These are phyloP conservation scores for Fonsecaea multimorphosa DNA, from an alignment of 2,329 filamentous ascomycete species.

Conservation along the genomic window DNA sequence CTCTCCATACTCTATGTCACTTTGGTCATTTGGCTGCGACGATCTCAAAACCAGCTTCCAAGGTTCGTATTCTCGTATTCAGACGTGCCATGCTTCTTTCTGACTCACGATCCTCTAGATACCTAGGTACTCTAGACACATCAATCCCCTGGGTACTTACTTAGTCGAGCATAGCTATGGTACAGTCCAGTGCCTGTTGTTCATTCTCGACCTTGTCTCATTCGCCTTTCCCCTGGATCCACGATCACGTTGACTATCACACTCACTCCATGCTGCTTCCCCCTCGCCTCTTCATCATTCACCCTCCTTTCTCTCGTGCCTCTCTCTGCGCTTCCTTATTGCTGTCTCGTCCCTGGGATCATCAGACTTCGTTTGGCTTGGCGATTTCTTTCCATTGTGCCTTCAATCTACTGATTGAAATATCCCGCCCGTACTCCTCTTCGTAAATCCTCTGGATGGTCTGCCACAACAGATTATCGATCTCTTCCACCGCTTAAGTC, in stretches of 20 bases:
- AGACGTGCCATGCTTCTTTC: neutral
- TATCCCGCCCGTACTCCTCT: neutral
- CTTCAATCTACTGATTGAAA: neutral
- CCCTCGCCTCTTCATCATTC: neutral
- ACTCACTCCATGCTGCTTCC: neutral
- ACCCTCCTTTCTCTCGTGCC: neutral
- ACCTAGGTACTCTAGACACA: neutral
- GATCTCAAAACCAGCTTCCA: neutral
- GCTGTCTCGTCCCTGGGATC: neutral
- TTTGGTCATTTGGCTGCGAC: neutral
- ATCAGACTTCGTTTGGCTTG: neutral
- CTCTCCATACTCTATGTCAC: neutral
- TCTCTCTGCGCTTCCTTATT: neutral
- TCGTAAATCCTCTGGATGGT: neutral
- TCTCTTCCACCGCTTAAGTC: neutral
- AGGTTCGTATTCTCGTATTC: too few relatives aligned
- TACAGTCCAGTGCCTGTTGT: too few relatives aligned
- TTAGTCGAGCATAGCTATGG: neutral
- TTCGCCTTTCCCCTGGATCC: too few relatives aligned
- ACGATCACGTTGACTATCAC: too few relatives aligned
- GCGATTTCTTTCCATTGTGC: neutral
- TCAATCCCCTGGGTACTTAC: too few relatives aligned
- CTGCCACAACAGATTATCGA: neutral
- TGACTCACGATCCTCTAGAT: neutral
- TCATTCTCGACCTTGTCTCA: too few relatives aligned